These are phyloP conservation scores for Chlorella sp. DNA, from an alignment of 139 green algal species.

Conservation along the genomic window DNA sequence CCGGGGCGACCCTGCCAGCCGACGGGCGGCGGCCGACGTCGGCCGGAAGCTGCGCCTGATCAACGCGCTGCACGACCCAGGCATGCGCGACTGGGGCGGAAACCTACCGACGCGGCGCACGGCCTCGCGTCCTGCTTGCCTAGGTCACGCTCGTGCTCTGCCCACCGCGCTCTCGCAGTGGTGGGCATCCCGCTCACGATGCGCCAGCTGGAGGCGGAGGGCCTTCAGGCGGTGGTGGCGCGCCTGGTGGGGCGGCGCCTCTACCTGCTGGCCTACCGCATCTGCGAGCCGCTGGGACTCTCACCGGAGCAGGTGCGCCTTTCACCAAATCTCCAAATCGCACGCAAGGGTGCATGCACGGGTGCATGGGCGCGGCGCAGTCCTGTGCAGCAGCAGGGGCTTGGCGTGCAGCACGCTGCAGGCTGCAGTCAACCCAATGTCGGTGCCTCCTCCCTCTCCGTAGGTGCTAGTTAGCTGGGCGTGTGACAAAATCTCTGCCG, in stretches of 20 bases:
- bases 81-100: no score
- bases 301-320: slow-evolving; percentile 36
- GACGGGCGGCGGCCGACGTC: slow-evolving; percentile 5
- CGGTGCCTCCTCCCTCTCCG: no score
- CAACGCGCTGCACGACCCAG: slow-evolving; percentile 69
- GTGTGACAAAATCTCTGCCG: slow-evolving; percentile 72
- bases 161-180: background rate
- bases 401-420: slow-evolving; percentile 54
- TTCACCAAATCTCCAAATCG: no score
- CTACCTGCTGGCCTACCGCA: slow-evolving; percentile 72
- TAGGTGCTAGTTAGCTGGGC: slow-evolving; percentile 84
- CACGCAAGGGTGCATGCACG: no score
- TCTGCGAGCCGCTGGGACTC: slow-evolving; percentile 52
- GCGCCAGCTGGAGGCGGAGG: slow-evolving; percentile 62
- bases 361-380: no score
- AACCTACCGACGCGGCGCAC: no score
- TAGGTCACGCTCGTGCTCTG: no score
- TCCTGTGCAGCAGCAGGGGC: no score
- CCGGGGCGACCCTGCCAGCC: background rate
- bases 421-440: background rate
- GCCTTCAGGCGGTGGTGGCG: slow-evolving; percentile 63
- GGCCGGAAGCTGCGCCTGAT: slow-evolving; percentile 72
- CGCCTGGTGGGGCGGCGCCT: slow-evolving; percentile 55
- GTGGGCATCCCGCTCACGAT: slow-evolving; percentile 82
- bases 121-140: no score